Percentiles rank a stretch among this genome's conserved stretches.
Conservation (phyloP, 2,329 filamentous ascomycete genomes). For the Onygena corvina region DNA sequence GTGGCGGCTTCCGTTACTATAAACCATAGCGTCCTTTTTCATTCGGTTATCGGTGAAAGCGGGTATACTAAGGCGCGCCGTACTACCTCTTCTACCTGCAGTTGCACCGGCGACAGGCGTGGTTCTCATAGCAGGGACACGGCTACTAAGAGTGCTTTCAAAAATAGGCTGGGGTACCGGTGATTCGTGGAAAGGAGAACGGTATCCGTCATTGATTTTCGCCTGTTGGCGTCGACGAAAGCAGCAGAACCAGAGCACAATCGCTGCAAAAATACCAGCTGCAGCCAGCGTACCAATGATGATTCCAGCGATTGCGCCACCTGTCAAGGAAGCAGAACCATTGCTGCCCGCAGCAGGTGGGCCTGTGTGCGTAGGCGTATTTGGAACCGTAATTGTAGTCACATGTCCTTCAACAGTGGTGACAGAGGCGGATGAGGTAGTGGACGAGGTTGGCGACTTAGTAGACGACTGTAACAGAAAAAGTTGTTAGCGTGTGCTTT, state of each 20-base stretch:
- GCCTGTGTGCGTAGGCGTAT: conserved; percentile 16
- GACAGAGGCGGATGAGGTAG: conserved; percentile 10
- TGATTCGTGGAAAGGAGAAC: conserved; percentile 20
- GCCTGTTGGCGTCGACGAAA: conserved; percentile 23
- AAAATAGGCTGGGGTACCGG: conserved; percentile 15
- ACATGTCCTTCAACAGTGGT: conserved; percentile 15
- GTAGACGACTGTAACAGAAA: conserved; percentile 10
- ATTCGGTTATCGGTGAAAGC: conserved; percentile 36
- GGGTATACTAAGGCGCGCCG: conserved; percentile 16
- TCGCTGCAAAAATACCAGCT: conserved; percentile 27
- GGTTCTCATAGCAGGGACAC: conserved; percentile 7
- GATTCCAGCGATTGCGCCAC: conserved; percentile 35
- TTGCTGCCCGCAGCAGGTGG: conserved; percentile 14
- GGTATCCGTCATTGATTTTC: conserved; percentile 7
- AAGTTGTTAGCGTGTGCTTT: neutral
- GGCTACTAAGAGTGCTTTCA: conserved; percentile 8
- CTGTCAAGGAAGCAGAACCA: conserved; percentile 24
- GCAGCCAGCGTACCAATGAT: conserved; percentile 33
- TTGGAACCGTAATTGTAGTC: conserved; percentile 18
- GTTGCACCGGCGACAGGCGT: neutral
- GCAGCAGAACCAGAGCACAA: conserved; percentile 31
- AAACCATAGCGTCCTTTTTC: conserved; percentile 33
- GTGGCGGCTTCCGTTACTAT: conserved; percentile 30
- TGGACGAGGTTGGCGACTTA: conserved; percentile 4
- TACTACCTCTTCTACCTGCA: neutral